Evolutionary conservation across 768 basidiomycete species (phyloP).

Genomic region (Psilocybe cubensis): DNA sequence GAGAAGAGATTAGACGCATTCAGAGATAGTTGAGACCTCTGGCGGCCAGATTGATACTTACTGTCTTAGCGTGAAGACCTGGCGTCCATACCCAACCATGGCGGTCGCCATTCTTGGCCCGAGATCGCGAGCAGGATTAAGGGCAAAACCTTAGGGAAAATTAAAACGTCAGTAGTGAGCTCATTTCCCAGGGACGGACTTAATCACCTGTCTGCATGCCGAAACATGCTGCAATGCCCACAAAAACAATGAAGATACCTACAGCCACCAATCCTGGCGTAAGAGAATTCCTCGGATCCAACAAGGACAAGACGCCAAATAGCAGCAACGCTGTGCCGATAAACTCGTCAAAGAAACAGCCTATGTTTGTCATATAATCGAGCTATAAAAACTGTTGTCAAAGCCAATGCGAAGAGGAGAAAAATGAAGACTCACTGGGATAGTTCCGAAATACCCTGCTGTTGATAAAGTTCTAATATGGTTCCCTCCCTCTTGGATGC

Average conservation of each 20-base stretch:
- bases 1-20: not conserved
- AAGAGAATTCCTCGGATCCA: slow-evolving; percentile 47
- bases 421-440: slow-evolving; percentile 45
- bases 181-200: not conserved
- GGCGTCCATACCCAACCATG: slow-evolving; percentile 67
- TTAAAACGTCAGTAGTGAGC: not conserved
- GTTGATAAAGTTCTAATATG: slow-evolving; percentile 51
- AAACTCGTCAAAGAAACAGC: slow-evolving; percentile 51
- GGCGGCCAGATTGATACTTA: slow-evolving; percentile 26
- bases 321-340: slow-evolving; percentile 56
- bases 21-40: not conserved
- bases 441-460: slow-evolving; percentile 59
- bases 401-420: not conserved
- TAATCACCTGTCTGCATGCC: slow-evolving; percentile 58
- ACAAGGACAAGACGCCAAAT: slow-evolving; percentile 50
- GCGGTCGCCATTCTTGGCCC: slow-evolving; percentile 73
- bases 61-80: slow-evolving; percentile 41
- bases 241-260: slow-evolving; percentile 53
- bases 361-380: slow-evolving; percentile 37
- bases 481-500: slow-evolving; percentile 51
- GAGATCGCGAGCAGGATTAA: slow-evolving; percentile 68
- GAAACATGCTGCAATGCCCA: slow-evolving; percentile 56
- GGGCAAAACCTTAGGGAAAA: slow-evolving; percentile 45
- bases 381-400: slow-evolving; percentile 16
- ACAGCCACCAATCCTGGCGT: slow-evolving; percentile 51